phyloP scores from a whole-genome alignment of 495 filamentous ascomycete species.

The Patellaria atrata region DNA sequence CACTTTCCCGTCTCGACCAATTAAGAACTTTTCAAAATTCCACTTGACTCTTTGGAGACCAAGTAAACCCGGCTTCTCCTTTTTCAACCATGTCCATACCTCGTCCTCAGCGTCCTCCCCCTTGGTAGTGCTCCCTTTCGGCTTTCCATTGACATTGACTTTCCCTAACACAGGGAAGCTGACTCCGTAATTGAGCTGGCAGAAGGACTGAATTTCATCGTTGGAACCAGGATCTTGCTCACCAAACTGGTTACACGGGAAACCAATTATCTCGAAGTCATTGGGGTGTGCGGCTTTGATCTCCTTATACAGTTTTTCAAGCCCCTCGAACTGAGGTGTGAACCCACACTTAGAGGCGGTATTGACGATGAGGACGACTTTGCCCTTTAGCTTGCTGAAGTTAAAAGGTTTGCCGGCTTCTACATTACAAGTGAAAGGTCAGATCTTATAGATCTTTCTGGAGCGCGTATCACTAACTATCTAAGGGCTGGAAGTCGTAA shows the following conservation, averaged over 20 bases:
- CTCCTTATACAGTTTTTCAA: slow-evolving; percentile 79
- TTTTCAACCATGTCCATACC: slow-evolving; percentile 80
- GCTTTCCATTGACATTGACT: slow-evolving; percentile 87
- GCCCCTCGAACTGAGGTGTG: slow-evolving; percentile 86
- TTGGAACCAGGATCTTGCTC: slow-evolving; percentile 75
- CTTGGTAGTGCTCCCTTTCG: no score
- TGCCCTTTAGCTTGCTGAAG: slow-evolving; percentile 59
- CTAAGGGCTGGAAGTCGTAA: slow-evolving; percentile 76
- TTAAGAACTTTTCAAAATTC: slow-evolving; percentile 96
- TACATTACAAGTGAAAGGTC: slow-evolving; percentile 23
- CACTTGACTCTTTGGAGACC: slow-evolving; percentile 86
- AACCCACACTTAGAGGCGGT: slow-evolving; percentile 99
- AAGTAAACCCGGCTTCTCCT: slow-evolving; percentile 63
- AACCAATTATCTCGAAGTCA: slow-evolving; percentile 76
- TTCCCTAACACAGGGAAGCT: slow-evolving; percentile 86
- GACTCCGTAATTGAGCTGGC: slow-evolving; percentile 89
- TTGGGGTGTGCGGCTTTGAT: slow-evolving; percentile 52
- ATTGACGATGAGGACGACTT: slow-evolving; percentile 93
- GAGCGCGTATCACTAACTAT: slow-evolving; percentile 18
- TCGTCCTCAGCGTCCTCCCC: slow-evolving; percentile 63
- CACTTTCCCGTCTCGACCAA: slow-evolving; percentile 74
- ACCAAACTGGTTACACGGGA: slow-evolving; percentile 98
- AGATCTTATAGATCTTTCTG: slow-evolving; percentile 33
- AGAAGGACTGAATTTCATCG: slow-evolving; percentile 86
- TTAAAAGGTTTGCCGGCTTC: slow-evolving; percentile 61